phyloP scores from a whole-genome alignment of 148 eudicot genomes.

The Rhododendron griersonianum region DNA sequence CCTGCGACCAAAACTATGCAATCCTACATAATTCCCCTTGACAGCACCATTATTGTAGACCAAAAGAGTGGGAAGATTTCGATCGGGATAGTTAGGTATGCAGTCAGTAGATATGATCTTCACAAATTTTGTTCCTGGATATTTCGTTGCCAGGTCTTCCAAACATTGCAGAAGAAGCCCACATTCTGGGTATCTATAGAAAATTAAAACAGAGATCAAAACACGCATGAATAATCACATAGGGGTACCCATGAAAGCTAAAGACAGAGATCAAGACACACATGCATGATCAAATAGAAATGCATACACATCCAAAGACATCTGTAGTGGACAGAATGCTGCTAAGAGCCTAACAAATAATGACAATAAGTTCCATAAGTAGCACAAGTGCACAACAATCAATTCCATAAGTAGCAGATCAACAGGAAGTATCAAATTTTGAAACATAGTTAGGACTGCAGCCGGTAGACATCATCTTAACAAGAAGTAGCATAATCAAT shows the following conservation, averaged over 20 bases:
- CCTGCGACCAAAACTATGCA: conserved; percentile 70
- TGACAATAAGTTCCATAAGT: not conserved
- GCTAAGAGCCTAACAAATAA: not conserved
- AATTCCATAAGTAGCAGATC: not conserved
- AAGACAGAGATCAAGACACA: not conserved
- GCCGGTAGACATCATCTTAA: not conserved
- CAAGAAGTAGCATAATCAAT: not conserved
- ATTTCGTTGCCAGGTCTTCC: conserved; percentile 71
- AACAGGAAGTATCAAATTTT: not conserved
- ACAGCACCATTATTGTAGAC: conserved; percentile 90
- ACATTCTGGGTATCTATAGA: conserved; percentile 58
- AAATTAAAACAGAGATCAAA: not conserved
- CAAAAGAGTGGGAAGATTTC: conserved; percentile 86
- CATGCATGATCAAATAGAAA: not conserved
- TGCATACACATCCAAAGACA: not conserved
- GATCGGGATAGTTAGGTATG: conserved; percentile 94
- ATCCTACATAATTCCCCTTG: conserved; percentile 81
- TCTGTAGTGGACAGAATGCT: not conserved
- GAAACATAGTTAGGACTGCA: not conserved
- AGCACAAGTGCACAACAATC: not conserved
- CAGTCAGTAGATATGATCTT: conserved; percentile 94
- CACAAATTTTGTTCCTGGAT: conserved; percentile 87
- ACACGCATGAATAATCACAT: not conserved
- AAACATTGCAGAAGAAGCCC: conserved; percentile 61
- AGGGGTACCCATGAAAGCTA: conserved; percentile 34